These are phyloP conservation scores for Ophiosphaerella herpotricha DNA, from an alignment of 2,329 filamentous ascomycete genomes.

Conservation along the genomic window DNA sequence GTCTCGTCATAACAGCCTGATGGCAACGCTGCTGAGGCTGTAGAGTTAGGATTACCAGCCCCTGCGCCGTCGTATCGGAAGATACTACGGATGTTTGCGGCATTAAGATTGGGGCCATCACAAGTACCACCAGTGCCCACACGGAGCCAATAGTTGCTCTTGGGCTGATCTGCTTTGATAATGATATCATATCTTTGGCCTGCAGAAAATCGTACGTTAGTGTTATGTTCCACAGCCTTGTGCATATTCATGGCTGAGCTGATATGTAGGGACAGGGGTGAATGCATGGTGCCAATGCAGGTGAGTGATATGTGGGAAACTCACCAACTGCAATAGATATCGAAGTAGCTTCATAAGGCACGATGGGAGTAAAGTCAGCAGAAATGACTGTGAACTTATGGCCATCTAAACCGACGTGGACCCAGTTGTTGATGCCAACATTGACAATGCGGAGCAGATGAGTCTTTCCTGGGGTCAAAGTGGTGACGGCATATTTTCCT, in stretches of 20 bases:
- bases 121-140: slow-evolving; percentile 43
- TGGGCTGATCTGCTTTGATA: slow-evolving; percentile 39
- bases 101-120: slow-evolving; percentile 42
- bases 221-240: slow-evolving; percentile 16
- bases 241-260: slow-evolving; percentile 12
- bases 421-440: slow-evolving; percentile 31
- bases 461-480: slow-evolving; percentile 46
- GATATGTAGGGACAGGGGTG: slow-evolving; percentile 5
- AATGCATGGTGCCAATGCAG: not conserved
- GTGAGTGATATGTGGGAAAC: slow-evolving; percentile 10
- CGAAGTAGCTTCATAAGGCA: slow-evolving; percentile 46
- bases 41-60: slow-evolving; percentile 35
- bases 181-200: slow-evolving; percentile 49
- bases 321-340: slow-evolving; percentile 45
- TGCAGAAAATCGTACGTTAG: slow-evolving; percentile 23
- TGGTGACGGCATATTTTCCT: slow-evolving; percentile 40
- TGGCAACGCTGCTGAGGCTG: slow-evolving; percentile 33
- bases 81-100: slow-evolving; percentile 46
- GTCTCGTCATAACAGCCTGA: slow-evolving; percentile 50
- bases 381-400: slow-evolving; percentile 52
- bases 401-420: slow-evolving; percentile 31
- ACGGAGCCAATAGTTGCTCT: slow-evolving; percentile 44
- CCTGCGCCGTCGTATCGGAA: slow-evolving; percentile 48
- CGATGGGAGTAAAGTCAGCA: slow-evolving; percentile 51
- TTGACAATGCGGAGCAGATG: slow-evolving; percentile 54